Conservation (phyloP, 805 yeast species). For the Metschnikowia gelsemii region DNA sequence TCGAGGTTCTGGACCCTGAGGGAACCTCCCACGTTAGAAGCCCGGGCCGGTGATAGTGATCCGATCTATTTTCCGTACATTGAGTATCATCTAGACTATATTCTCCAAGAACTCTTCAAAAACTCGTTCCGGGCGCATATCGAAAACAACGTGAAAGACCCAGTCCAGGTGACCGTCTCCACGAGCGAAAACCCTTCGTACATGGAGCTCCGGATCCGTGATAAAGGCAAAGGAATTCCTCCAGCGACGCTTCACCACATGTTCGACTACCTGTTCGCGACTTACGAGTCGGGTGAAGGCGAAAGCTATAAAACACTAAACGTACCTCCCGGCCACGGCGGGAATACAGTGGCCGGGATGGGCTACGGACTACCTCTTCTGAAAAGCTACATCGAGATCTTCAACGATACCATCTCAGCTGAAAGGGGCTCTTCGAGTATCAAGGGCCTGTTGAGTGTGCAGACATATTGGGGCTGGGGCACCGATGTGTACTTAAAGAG, state of each 20-base stretch:
- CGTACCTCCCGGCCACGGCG: constrained; percentile 69
- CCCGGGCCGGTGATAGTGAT: constrained; percentile 31
- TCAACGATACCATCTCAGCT: constrained; percentile 32
- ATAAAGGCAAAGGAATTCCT: constrained; percentile 85
- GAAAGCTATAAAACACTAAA: constrained; percentile 62
- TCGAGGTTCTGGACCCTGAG: constrained; percentile 29
- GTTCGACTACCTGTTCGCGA: constrained; percentile 84
- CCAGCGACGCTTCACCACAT: constrained; percentile 63
- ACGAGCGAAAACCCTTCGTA: constrained; percentile 34
- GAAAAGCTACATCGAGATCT: constrained; percentile 43
- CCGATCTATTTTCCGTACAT: constrained; percentile 75
- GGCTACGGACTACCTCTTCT: constrained; percentile 93
- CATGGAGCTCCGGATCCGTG: constrained; percentile 75
- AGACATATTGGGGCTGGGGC: constrained; percentile 74
- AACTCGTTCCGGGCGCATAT: constrained; percentile 87
- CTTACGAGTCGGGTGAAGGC: constrained; percentile 62
- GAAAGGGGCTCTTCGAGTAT: constrained; percentile 12
- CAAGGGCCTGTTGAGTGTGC: constrained; percentile 56
- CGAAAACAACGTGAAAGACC: constrained; percentile 52
- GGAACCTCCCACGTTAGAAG: constrained; percentile 16
- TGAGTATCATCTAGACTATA: constrained; percentile 83
- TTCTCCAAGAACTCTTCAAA: constrained; percentile 81
- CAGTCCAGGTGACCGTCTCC: constrained; percentile 41
- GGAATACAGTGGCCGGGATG: constrained; percentile 83
- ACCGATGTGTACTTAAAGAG: constrained; percentile 68